Evolutionary conservation across 768 basidiomycete species (phyloP).

Genomic region (Gyrodon lividus): DNA sequence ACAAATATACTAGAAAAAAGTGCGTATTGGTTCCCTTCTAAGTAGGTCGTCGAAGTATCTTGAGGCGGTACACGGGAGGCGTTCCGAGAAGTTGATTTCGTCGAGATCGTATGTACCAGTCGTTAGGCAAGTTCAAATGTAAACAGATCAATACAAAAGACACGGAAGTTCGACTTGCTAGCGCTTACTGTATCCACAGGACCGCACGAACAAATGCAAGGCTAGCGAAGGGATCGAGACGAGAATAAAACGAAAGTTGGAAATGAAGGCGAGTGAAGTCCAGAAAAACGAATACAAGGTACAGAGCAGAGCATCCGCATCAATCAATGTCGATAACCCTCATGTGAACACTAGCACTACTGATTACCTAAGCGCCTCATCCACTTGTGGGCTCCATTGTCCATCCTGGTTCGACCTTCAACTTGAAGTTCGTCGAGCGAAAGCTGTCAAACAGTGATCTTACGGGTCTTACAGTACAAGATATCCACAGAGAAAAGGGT

Average conservation of each 20-base stretch:
- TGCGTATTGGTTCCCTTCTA: conserved; percentile 5
- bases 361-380: conserved; percentile 13
- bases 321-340: no score
- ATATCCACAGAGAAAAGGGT: no score
- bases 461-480: no score
- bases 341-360: not conserved
- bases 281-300: not conserved
- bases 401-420: no score
- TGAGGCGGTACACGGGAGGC: conserved; percentile 11
- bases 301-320: no score
- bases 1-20: not conserved
- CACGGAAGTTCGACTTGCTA: conserved; percentile 15
- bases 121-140: conserved; percentile 24
- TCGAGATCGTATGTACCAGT: conserved; percentile 22
- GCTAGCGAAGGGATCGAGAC: not conserved
- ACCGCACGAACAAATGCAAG: not conserved
- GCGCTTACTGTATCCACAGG: conserved; percentile 18
- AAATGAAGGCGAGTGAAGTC: not conserved
- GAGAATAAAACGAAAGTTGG: not conserved
- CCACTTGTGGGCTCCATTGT: no score
- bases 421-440: no score
- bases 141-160: conserved; percentile 35
- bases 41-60: conserved; percentile 11
- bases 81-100: conserved; percentile 16
- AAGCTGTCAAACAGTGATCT: no score